These are phyloP conservation scores for Poronia punctata DNA, from an alignment of 495 filamentous ascomycete species.

Conservation along the genomic window DNA sequence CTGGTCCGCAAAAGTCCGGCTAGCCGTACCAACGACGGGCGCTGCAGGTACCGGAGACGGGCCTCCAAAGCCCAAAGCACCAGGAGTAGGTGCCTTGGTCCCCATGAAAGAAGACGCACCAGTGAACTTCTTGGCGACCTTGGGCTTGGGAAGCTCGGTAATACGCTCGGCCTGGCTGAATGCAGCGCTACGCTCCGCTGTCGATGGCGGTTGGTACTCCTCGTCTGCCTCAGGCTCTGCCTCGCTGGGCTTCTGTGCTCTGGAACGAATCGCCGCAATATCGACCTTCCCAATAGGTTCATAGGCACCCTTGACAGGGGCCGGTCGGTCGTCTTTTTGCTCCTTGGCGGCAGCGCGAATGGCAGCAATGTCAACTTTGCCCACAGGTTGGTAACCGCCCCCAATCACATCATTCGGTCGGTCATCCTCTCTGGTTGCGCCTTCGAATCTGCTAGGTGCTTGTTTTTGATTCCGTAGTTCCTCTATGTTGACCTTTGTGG, in stretches of 20 bases:
- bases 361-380: slow-evolving; percentile 91
- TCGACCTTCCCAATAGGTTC: slow-evolving; percentile 92
- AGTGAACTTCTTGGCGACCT: slow-evolving; percentile 82
- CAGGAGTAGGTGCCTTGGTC: slow-evolving; percentile 80
- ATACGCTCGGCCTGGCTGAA: slow-evolving; percentile 71
- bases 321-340: slow-evolving; percentile 65
- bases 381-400: slow-evolving; percentile 91
- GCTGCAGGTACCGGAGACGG: slow-evolving; percentile 40
- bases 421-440: slow-evolving; percentile 30
- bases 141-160: slow-evolving; percentile 85
- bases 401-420: slow-evolving; percentile 59
- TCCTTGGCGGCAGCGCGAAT: slow-evolving; percentile 73
- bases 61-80: slow-evolving; percentile 50
- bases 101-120: slow-evolving; percentile 65
- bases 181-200: slow-evolving; percentile 60
- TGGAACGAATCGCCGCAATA: slow-evolving; percentile 83
- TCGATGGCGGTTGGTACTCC: slow-evolving; percentile 43
- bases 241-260: slow-evolving; percentile 58
- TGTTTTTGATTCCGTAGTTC: slow-evolving; percentile 63
- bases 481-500: slow-evolving; percentile 86
- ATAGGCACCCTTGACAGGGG: slow-evolving; percentile 81
- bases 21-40: slow-evolving; percentile 68
- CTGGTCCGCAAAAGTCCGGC: slow-evolving; percentile 87
- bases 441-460: slow-evolving; percentile 50
- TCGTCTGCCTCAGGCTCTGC: slow-evolving; percentile 34